A percentile compares a stretch with the other conserved stretches of the same genome.
phyloP scores from a whole-genome alignment of 345 rosid species.

The Citrus glauca region DNA sequence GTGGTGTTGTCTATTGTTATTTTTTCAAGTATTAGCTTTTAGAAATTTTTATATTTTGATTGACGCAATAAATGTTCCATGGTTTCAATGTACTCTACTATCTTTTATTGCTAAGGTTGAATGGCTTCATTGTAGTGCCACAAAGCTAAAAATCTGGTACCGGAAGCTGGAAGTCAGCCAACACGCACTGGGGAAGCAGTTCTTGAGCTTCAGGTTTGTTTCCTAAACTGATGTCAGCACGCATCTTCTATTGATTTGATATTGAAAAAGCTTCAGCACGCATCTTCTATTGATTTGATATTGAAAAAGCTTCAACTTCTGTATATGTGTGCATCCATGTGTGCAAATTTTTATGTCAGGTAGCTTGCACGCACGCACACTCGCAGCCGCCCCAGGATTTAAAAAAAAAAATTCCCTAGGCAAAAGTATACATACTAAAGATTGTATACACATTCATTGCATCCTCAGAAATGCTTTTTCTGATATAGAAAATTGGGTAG shows the following conservation, averaged over 20 bases:
- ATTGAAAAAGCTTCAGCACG: not conserved
- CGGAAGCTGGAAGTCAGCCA: conserved; percentile 99
- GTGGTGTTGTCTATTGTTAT: conserved; percentile 13
- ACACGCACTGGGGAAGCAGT: conserved; percentile 98
- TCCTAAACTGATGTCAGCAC: conserved; percentile 16
- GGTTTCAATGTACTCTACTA: conserved; percentile 21
- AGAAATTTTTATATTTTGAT: conserved; percentile 6
- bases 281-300: not conserved
- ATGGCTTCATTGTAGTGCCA: conserved; percentile 72
- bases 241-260: not conserved
- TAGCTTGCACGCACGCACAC: not conserved
- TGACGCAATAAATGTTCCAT: conserved; percentile 14
- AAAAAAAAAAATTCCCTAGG: not conserved
- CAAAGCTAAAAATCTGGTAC: conserved; percentile 97
- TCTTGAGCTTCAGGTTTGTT: conserved; percentile 88
- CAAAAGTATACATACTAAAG: not conserved
- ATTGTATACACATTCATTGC: not conserved
- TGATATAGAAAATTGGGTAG: conserved; percentile 1
- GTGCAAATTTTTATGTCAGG: not conserved
- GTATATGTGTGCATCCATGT: not conserved
- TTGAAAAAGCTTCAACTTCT: not conserved
- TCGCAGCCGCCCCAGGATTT: not conserved
- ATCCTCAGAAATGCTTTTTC: not conserved
- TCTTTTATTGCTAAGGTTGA: conserved; percentile 30
- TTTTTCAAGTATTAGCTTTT: not conserved